Evolutionary conservation across 306 rosid genomes (phyloP), one percentile per base, ranked within the genome.

Genomic region (Fagus crenata): DNA sequence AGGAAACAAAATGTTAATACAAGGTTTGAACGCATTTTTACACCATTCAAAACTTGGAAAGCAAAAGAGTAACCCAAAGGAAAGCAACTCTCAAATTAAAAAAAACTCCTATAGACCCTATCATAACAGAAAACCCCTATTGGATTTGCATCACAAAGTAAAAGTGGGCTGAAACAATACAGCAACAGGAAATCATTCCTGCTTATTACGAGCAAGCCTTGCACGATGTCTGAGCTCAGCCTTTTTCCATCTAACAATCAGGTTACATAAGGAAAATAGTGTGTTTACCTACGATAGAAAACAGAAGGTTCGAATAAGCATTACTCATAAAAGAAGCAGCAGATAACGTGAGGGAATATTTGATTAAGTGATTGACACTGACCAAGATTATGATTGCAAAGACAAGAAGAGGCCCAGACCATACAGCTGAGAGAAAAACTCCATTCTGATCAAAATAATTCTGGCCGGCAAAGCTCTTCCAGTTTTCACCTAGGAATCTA

Each of bases 341-440:
- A 67, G 15, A 36, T 22, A 56, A 70, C 32, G 67, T 32, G 43
- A 72, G 22, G 46, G 11, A 9, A n/a, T n/a, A 12, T 11, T 49
- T 5, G 22, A 73, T 36, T 56, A 72, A 33, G 60, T 7, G 67
- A 70, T 15, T 32, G 67, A 72, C 43, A 88, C 99, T 84, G 67
- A 90, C 99, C 97, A 95, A 83, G 75, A 95, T 92, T 85, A 95
- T 84, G 82, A 95, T 87, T 54, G 99, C 90, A 74, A 87, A 84
- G 72, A 84, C 80, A 18, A 95, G 97, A 74, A 95, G 97, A 63
- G 99, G 99, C 55, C 99, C 99, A 37, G 93, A 95, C 99, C 99
- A 92, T 53, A 95, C 83, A 36, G 82, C 80, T 9, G 99, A 92
- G 64, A 92, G 80, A 79, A 95, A 95, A 81, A 92, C 67, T 79